A percentile compares a stretch with the other conserved stretches of the same genome.
Conservation (phyloP, 345 rosid genomes). For the Eutrema japonicum region DNA sequence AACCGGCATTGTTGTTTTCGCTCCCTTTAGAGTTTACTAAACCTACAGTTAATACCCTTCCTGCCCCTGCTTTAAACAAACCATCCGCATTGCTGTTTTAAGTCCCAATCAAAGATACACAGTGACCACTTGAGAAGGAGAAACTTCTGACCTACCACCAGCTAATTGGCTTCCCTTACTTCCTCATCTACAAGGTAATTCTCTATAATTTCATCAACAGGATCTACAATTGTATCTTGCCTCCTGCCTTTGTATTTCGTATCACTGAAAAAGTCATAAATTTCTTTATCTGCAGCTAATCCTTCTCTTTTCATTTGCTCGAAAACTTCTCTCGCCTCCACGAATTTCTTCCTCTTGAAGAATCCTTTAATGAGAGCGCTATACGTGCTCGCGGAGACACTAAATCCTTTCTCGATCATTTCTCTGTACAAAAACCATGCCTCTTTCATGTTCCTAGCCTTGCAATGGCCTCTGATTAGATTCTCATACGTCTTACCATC, state of each 20-base stretch:
- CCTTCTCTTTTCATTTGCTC: slow-evolving; percentile 76
- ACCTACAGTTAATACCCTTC: slow-evolving; percentile 12
- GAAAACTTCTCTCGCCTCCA: slow-evolving; percentile 73
- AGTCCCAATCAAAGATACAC: slow-evolving; percentile 16
- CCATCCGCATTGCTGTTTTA: slow-evolving; percentile 11
- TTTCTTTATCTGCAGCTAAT: slow-evolving; percentile 61
- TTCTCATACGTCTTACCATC: slow-evolving; percentile 83
- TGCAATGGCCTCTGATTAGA: slow-evolving; percentile 82
- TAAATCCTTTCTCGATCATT: slow-evolving; percentile 71
- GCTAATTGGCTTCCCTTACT: slow-evolving; percentile 42
- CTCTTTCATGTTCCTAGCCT: slow-evolving; percentile 98
- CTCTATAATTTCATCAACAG: slow-evolving; percentile 85
- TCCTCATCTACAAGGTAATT: slow-evolving; percentile 53
- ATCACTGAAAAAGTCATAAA: slow-evolving; percentile 63
- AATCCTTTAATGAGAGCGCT: slow-evolving; percentile 76
- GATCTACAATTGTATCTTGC: slow-evolving; percentile 61
- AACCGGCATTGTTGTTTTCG: slow-evolving; percentile 14
- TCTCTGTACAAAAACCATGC: slow-evolving; percentile 80
- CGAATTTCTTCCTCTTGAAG: slow-evolving; percentile 67
- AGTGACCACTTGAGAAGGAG: not conserved
- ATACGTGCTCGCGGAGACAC: slow-evolving; percentile 60
- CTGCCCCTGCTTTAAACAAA: slow-evolving; percentile 23
- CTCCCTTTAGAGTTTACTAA: slow-evolving; percentile 1
- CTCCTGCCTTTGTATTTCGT: slow-evolving; percentile 65
- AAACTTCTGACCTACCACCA: slow-evolving; percentile 12